Evolutionary conservation across 345 rosid species (phyloP), one percentile per base, ranked within the genome.

Genomic region (Lumnitzera racemosa): DNA sequence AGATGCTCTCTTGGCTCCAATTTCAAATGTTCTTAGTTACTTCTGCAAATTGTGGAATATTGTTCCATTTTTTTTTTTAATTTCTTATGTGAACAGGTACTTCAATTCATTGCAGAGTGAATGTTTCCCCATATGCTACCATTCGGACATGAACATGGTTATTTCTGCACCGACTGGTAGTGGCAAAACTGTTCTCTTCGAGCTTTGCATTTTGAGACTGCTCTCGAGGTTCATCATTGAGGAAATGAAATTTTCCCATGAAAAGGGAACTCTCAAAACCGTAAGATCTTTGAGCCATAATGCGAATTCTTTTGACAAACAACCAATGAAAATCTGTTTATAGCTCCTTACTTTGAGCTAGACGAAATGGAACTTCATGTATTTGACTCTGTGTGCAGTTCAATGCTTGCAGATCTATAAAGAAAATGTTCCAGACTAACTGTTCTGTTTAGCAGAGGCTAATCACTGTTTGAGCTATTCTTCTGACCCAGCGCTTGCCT

Each of bases 131-230:
- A 66, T 76, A 9, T 94, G 97, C 67, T 94, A 82, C 72, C 78
- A 83, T 46, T 86, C 92, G 24, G 91, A 90, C 64, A 73, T 78
- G 68, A 90, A 88, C 80, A 94, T 94, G 97, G 92, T 90, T 57
- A 70, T 94, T 51, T 90, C 97, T 2, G 99, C 99, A n/a, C 97
- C 99, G 3, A 90, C 99, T 50, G 99, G 99, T 57, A 94, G 99
- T 64, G 97, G 97, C 56, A 90, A 94, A 74, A 90, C 99, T 1
- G 96, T 83, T 10, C 96, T 94, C 57, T 94, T 94, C 60, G 99
- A 94, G 75, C 88, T 90, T 15, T 86, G 95, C 78, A 80, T 90
- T 61, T 61, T 90, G 74, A 90, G 95, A 83, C 95, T 90, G 55
- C 92, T 94, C 53, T 83, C 92, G 1, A 81, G 78, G 70, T 88